A percentile compares a stretch with the other conserved stretches of the same genome.
Conservation (phyloP, 2,329 filamentous ascomycete species). For the Laburnicola sp. region DNA sequence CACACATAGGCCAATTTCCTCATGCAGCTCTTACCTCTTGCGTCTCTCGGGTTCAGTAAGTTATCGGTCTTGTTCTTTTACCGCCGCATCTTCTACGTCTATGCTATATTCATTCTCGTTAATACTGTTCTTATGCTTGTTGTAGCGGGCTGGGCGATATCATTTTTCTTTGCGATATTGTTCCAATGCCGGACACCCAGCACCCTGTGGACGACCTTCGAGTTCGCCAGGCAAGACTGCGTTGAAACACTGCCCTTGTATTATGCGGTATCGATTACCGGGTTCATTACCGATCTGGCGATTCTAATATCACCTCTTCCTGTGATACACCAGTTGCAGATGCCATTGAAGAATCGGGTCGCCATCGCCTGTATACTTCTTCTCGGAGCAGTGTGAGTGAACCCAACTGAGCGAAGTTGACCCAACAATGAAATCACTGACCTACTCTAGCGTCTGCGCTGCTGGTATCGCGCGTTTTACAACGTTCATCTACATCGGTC, state of each 20-base stretch:
- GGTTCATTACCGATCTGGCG: background rate
- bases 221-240: background rate
- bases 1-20: background rate
- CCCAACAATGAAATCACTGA: too few relatives aligned
- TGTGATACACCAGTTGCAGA: constrained; percentile 4
- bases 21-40: background rate
- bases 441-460: too few relatives aligned
- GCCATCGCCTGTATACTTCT: constrained; percentile 1
- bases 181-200: background rate
- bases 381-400: constrained; percentile 3
- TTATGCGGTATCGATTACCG: background rate
- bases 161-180: background rate
- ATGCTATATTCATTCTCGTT: background rate
- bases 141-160: background rate
- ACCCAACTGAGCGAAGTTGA: too few relatives aligned
- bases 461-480: too few relatives aligned
- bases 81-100: constrained; percentile 6
- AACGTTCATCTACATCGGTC: too few relatives aligned
- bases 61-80: constrained; percentile 4
- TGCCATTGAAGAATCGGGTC: background rate
- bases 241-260: background rate
- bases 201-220: constrained; percentile 5
- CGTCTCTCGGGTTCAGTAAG: constrained; percentile 4
- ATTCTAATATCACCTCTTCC: background rate
- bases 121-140: constrained; percentile 1